Conservation (phyloP, 495 filamentous ascomycete species). For the Neurospora sp. region DNA sequence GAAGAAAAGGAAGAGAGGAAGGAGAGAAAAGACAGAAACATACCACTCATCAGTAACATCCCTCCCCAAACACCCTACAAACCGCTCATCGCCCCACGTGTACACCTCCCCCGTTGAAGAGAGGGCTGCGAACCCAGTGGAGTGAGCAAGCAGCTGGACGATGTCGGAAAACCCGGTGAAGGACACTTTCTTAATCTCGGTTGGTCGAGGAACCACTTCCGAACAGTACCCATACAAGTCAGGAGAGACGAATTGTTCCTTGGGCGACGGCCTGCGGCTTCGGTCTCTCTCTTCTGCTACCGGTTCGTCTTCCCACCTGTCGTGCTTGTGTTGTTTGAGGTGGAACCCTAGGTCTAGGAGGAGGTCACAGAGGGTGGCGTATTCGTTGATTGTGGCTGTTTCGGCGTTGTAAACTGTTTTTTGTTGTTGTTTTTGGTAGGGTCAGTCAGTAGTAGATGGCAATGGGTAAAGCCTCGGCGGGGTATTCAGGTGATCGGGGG, state of each 20-base stretch:
- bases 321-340: not conserved
- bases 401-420: slow-evolving; percentile 12
- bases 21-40: not conserved
- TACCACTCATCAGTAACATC: slow-evolving; percentile 14
- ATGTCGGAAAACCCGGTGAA: slow-evolving; percentile 17
- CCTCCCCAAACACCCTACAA: slow-evolving; percentile 39
- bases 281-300: not conserved
- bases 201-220: not conserved
- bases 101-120: slow-evolving; percentile 38
- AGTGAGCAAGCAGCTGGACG: slow-evolving; percentile 39
- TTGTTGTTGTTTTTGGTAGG: not conserved
- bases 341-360: not conserved
- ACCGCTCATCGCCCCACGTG: slow-evolving; percentile 53
- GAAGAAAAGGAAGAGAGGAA: not conserved
- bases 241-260: not conserved
- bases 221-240: not conserved
- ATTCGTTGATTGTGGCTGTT: slow-evolving; percentile 13
- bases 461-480: not conserved
- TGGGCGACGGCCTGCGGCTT: not conserved
- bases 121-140: slow-evolving; percentile 44
- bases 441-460: not conserved
- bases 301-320: not conserved
- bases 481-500: too few relatives aligned
- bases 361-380: slow-evolving; percentile 13
- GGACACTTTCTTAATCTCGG: not conserved